Evolutionary conservation across 2,329 filamentous ascomycete genomes (phyloP).

Genomic region (Ceratocystis albifundus): DNA sequence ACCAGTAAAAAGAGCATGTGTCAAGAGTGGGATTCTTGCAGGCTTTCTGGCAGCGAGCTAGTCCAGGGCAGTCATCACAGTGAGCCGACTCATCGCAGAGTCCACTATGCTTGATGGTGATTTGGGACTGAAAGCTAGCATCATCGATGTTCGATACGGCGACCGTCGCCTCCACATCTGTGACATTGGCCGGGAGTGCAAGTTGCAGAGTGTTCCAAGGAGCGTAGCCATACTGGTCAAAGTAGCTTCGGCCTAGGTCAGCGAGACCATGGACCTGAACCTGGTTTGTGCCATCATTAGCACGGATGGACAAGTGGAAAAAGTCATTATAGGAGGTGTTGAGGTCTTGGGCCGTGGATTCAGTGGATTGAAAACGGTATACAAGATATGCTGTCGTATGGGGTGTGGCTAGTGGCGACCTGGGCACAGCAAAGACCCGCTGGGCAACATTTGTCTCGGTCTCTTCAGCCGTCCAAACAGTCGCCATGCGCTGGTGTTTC

Average conservation of each 20-base stretch:
- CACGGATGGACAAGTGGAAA: slow-evolving; percentile 13
- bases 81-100: slow-evolving; percentile 13
- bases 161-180: not conserved
- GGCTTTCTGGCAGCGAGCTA: slow-evolving; percentile 18
- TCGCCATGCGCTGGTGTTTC: not conserved
- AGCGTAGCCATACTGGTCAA: slow-evolving; percentile 19
- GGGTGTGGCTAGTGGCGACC: not conserved
- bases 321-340: slow-evolving; percentile 15
- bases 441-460: not conserved
- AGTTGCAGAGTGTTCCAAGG: slow-evolving; percentile 18
- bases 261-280: slow-evolving; percentile 13
- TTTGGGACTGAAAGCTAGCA: slow-evolving; percentile 14
- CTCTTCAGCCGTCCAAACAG: slow-evolving; percentile 12
- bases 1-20: slow-evolving; percentile 20
- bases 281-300: slow-evolving; percentile 6
- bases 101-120: slow-evolving; percentile 15
- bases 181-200: not conserved
- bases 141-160: slow-evolving; percentile 15
- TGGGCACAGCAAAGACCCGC: not conserved
- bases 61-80: slow-evolving; percentile 18
- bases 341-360: slow-evolving; percentile 4
- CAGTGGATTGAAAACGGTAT: slow-evolving; percentile 15
- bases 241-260: slow-evolving; percentile 17
- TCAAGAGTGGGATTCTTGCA: slow-evolving; percentile 7
- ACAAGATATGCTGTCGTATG: slow-evolving; percentile 14